Base-by-base conservation (phyloP, 495 filamentous ascomycete species). In the Hyaloscypha hepaticicola region DNA sequence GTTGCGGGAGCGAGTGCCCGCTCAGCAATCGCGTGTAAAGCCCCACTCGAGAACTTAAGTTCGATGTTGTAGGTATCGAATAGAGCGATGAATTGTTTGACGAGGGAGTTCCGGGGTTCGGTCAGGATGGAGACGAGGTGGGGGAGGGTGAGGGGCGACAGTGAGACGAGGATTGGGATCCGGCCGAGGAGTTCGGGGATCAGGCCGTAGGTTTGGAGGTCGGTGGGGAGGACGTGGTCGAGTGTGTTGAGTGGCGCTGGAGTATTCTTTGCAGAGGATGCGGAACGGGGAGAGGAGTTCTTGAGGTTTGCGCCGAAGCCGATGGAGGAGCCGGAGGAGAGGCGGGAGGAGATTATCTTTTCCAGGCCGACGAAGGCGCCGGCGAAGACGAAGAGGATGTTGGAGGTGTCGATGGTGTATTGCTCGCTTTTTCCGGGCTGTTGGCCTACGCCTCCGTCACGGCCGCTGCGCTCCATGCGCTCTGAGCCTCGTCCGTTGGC, bases 351-450 rank as follows among this genome's bases (percentile, higher is more conserved):
- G 53, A 98, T 86, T 27, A 90, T 82, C 72, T 96, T 97, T 69
- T 97, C 88, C 12, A 99, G 83, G 9, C 95, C 95, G 27, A 94
- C 90, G 71, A 99, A 99, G 11, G 95, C 95, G 19, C 95, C 95
- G 16, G 93, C 93, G 75, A 92, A 97, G 53, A 99, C 89, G 74
- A 99, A 99, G 21, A 99, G 83, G 61, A 99, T 99, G 68, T 97
- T 96, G 63, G 93, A 91, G 0, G 95, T 99, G 67, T 93, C 89
- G 50, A 99, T 86, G 59, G 90, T 96, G 77, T 89, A 97, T 16
- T 90, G 85, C 72, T 98, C 95, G 9, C 87, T 85, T 74, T 96
- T 97, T 1, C 60, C 64, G 1, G 28, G 12, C 28, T 73, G 73
- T 9, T 73, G 72, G 24, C 69, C 71, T 3, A 69, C 69, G 21